Evolutionary conservation across 2,329 filamentous ascomycete species (phyloP).

Genomic region (Colletotrichum echinochloae): DNA sequence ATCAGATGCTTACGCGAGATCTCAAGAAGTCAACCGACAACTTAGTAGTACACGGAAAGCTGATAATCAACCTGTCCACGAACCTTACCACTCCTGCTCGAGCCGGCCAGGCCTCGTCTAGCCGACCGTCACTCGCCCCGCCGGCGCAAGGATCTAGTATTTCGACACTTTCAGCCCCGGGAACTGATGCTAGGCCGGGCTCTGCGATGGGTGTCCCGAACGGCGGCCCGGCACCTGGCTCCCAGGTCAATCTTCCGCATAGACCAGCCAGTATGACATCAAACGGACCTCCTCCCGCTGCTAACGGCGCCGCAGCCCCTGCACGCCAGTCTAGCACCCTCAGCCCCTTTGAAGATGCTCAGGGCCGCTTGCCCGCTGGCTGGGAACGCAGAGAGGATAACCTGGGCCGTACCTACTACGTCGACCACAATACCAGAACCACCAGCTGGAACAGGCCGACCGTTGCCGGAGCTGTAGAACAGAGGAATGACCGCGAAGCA

Average conservation of each 20-base stretch:
- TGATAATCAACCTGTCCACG: slow-evolving; percentile 96
- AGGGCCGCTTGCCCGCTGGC: slow-evolving; percentile 89
- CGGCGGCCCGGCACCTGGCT: slow-evolving; percentile 55
- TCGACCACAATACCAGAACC: slow-evolving; percentile 96
- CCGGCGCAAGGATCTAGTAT: slow-evolving; percentile 57
- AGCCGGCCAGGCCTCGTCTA: slow-evolving; percentile 58
- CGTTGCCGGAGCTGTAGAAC: slow-evolving; percentile 79
- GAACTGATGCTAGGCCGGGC: slow-evolving; percentile 61
- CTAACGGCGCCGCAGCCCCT: slow-evolving; percentile 49
- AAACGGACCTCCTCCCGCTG: slow-evolving; percentile 44
- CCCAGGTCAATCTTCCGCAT: slow-evolving; percentile 55
- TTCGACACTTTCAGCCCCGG: slow-evolving; percentile 58
- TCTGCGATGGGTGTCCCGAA: slow-evolving; percentile 66
- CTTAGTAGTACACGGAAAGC: slow-evolving; percentile 95
- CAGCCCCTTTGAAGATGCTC: slow-evolving; percentile 96
- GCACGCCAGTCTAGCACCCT: slow-evolving; percentile 60
- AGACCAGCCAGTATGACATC: slow-evolving; percentile 62
- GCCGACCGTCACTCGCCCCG: slow-evolving; percentile 59
- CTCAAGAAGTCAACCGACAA: slow-evolving; percentile 99
- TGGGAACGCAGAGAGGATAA: slow-evolving; percentile 98
- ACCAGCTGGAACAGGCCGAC: slow-evolving; percentile 96
- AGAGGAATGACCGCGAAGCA: slow-evolving; percentile 84
- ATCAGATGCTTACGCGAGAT: slow-evolving; percentile 98
- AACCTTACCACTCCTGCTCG: slow-evolving; percentile 81
- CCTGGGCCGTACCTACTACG: slow-evolving; percentile 94